Evolutionary conservation across 768 basidiomycete genomes (phyloP).

Genomic region (Boletus rufocinnamomeus): DNA sequence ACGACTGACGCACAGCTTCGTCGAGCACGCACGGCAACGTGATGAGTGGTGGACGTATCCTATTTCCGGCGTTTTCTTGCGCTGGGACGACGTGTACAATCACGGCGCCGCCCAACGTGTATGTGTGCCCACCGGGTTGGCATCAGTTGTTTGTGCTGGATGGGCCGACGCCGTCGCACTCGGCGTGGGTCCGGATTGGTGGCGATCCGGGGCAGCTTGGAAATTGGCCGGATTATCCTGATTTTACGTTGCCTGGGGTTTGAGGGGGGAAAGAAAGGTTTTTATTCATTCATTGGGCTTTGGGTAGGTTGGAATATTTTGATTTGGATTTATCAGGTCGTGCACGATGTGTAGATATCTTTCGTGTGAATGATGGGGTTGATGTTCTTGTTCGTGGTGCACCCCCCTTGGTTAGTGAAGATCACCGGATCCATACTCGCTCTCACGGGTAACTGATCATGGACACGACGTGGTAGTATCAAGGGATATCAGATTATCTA

Average conservation of each 20-base stretch:
- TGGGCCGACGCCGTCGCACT: too few species aligned
- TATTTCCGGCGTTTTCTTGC: too few species aligned
- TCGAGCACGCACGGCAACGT: constrained; percentile 79
- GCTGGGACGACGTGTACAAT: constrained; percentile 78
- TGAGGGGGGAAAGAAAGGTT: not conserved
- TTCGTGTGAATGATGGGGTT: not conserved
- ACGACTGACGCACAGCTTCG: constrained; percentile 43
- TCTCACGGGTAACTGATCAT: not conserved
- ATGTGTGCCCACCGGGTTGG: constrained; percentile 75
- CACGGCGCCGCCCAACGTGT: constrained; percentile 69
- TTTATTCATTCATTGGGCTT: not conserved
- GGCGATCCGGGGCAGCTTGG: constrained; percentile 71
- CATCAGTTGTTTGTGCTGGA: constrained; percentile 76
- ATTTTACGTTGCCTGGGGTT: constrained; percentile 51
- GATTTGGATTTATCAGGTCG: not conserved
- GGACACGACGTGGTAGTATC: not conserved
- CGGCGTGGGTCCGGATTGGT: too few species aligned
- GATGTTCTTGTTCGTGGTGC: not conserved
- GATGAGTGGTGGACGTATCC: too few species aligned
- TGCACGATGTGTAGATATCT: not conserved
- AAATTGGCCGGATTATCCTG: constrained; percentile 71
- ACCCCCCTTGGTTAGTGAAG: not conserved
- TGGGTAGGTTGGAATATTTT: not conserved
- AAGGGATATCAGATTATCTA: not conserved
- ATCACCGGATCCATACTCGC: not conserved